Base-by-base conservation (phyloP, 192 early-diverging fungal genomes). In the Umbelopsis vinacea region DNA sequence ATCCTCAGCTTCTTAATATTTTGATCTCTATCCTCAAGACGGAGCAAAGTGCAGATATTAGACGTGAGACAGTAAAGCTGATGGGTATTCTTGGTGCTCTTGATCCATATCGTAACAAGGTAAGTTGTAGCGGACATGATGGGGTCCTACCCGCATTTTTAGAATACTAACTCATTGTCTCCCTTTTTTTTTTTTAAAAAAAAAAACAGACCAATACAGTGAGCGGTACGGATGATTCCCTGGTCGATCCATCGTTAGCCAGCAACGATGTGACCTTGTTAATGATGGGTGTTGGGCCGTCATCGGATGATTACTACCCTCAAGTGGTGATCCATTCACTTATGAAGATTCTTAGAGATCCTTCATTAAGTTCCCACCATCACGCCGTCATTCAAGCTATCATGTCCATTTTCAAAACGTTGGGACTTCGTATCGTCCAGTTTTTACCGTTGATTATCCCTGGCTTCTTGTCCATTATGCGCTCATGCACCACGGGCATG, bases 71-170 rank as follows among this genome's bases (percentile, higher is more conserved):
- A 3, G 89, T 97, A 35, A 95, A 96, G 63, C 84, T 95, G 17
- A 89, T 98, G 68, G 97, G 97, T 66, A 95, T 95, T 23, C 84
- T 98, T 4, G 97, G 97, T 26, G 97, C 97, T 17, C 81, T 98
- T 14, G 97, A 98, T 86, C 96, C 97, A 22, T 95, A 96, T 81
- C 85, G 83, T 1, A 85, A 88, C 66, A 88, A 86, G 78, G 84
- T 85, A 86, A 26, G 17, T 54, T 21, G 11, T 43, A 43, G 9
- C 66, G 26, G 5, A 19, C 35, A 21, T 15, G 14, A 15, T 19
- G 22, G n/a, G 29, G 5, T 19, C 4, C 4, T 53, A 33, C 15
- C 0, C 14, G 50, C 50, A 52, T 9, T 46, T 15, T 7, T 47
- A n/a, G n/a, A n/a, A n/a, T 26, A 29, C 22, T 21, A 68, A 46